These are phyloP conservation scores for Dalbergia cultrata DNA, from an alignment of 306 rosid species.

Conservation along the genomic window DNA sequence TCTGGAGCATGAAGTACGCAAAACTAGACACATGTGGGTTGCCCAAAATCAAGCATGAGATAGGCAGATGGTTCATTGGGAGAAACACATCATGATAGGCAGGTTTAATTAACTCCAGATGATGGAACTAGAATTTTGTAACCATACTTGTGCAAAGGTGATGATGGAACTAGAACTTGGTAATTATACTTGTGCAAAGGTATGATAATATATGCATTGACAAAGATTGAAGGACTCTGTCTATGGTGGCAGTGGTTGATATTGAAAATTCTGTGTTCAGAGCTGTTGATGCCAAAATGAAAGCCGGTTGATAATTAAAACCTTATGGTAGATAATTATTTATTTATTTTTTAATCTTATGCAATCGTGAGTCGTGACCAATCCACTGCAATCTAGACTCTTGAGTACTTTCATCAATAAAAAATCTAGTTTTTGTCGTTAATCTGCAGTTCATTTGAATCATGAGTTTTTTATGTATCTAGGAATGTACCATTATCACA, in stretches of 20 bases:
- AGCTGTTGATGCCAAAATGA: too few relatives aligned
- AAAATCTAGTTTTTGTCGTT: conserved; percentile 12
- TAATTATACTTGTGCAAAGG: too few relatives aligned
- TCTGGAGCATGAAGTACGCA: too few relatives aligned
- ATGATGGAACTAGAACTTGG: too few relatives aligned
- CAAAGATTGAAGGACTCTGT: not conserved
- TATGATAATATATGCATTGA: not conserved
- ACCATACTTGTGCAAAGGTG: not conserved
- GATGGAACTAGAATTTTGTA: not conserved
- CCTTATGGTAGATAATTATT: not conserved
- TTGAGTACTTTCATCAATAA: not conserved
- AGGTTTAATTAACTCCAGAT: not conserved
- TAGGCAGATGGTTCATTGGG: not conserved
- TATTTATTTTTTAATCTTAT: too few relatives aligned
- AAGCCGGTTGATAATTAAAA: too few relatives aligned
- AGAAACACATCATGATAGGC: not conserved
- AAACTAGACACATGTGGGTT: too few relatives aligned
- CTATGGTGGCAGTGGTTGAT: not conserved
- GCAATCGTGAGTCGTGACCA: not conserved
- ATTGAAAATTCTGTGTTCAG: too few relatives aligned
- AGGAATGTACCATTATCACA: conserved; percentile 1
- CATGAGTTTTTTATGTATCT: too few relatives aligned
- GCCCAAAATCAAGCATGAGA: too few relatives aligned
- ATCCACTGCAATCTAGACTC: not conserved
- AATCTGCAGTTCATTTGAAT: not conserved